Percentiles rank a stretch among this genome's conserved stretches.
These are phyloP conservation scores for Scleroderma citrinum DNA, from an alignment of 768 basidiomycete genomes.

Conservation along the genomic window DNA sequence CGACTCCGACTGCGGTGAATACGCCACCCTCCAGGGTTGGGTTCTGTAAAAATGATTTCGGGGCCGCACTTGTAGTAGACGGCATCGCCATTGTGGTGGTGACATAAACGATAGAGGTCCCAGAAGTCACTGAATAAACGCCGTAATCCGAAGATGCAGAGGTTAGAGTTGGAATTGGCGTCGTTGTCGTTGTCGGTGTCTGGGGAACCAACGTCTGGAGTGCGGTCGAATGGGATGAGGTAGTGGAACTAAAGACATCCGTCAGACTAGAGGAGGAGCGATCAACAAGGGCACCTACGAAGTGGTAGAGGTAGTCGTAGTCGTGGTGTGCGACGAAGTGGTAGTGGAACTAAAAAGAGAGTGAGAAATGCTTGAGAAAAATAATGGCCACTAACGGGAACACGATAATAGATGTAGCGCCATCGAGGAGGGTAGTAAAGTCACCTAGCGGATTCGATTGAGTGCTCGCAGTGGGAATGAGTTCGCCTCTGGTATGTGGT, in stretches of 20 bases:
- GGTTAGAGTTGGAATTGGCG: conserved; percentile 9
- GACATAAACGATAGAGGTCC: conserved; percentile 24
- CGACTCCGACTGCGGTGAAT: conserved; percentile 47
- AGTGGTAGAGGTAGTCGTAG: conserved; percentile 5
- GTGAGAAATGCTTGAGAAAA: conserved; percentile 1
- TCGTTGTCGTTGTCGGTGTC: conserved; percentile 1
- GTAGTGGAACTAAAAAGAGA: conserved; percentile 21
- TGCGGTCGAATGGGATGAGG: conserved; percentile 10
- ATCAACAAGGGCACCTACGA: conserved; percentile 15
- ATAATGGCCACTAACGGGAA: conserved; percentile 13
- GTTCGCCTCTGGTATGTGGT: no score
- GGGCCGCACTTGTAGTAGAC: conserved; percentile 15
- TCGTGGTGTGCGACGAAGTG: neutral
- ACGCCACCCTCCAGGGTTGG: conserved; percentile 57
- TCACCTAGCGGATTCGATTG: neutral
- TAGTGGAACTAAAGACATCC: conserved; percentile 8
- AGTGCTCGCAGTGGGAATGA: no score
- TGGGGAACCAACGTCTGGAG: conserved; percentile 9
- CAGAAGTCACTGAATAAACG: conserved; percentile 20
- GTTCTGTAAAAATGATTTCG: conserved; percentile 54
- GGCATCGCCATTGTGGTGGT: conserved; percentile 25
- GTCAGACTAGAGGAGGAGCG: conserved; percentile 2
- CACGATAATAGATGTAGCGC: conserved; percentile 4
- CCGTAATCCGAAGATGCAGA: conserved; percentile 16
- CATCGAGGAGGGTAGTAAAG: conserved; percentile 13